phyloP scores from a whole-genome alignment of 441 rosid genomes.

The Gossypium schwendimanii region DNA sequence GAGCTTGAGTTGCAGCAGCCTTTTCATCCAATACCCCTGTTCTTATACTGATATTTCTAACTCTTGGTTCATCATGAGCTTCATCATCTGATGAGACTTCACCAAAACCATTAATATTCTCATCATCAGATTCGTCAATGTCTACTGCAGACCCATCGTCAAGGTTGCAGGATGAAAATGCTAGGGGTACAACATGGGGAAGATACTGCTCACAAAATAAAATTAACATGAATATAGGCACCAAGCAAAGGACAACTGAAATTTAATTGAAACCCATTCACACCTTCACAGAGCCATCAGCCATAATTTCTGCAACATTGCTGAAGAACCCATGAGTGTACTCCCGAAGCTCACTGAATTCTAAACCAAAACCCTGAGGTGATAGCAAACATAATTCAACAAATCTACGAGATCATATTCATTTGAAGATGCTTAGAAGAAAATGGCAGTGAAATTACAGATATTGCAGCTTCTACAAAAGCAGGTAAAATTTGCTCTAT shows the following conservation, averaged over 20 bases:
- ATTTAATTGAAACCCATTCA: constrained; percentile 18
- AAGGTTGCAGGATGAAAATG: constrained; percentile 89
- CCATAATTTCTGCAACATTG: constrained; percentile 91
- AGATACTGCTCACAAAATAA: constrained; percentile 60
- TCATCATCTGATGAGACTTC: constrained; percentile 98
- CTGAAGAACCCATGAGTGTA: constrained; percentile 98
- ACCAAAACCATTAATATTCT: constrained; percentile 72
- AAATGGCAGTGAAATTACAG: constrained; percentile 44
- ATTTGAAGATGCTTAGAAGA: constrained; percentile 13
- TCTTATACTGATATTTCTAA: constrained; percentile 88
- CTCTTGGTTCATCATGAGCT: constrained; percentile 93
- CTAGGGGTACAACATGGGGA: constrained; percentile 84
- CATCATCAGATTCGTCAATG: constrained; percentile 90
- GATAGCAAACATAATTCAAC: constrained; percentile 15
- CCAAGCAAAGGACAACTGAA: constrained; percentile 5
- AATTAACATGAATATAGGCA: constrained; percentile 8
- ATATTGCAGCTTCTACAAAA: constrained; percentile 90
- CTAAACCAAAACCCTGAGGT: constrained; percentile 81
- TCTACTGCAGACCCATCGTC: constrained; percentile 98
- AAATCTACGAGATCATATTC: background rate
- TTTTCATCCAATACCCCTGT: constrained; percentile 98
- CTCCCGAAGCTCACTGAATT: constrained; percentile 94
- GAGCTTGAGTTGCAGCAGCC: constrained; percentile 99
- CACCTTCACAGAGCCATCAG: constrained; percentile 81
- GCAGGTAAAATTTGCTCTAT: constrained; percentile 82